phyloP scores from a whole-genome alignment of 345 rosid genomes.

The Erysimum cheiranthoides region DNA sequence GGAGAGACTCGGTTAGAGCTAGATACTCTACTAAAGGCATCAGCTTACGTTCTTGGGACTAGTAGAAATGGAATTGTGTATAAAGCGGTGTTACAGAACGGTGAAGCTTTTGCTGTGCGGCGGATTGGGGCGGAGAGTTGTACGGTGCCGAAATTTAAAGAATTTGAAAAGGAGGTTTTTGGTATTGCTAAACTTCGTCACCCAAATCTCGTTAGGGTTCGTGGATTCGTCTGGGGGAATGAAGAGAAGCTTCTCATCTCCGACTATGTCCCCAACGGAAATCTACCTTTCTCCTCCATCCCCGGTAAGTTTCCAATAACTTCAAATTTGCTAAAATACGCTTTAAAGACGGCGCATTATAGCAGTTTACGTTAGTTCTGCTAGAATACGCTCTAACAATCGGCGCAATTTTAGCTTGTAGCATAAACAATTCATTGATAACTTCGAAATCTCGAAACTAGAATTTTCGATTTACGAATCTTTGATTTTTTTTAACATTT shows the following conservation, averaged over 20 bases:
- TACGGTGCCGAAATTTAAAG: constrained; percentile 52
- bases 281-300: constrained; percentile 54
- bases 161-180: constrained; percentile 69
- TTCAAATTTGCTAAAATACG: background rate
- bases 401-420: too few relatives aligned
- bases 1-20: constrained; percentile 71
- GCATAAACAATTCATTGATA: background rate
- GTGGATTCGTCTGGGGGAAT: constrained; percentile 85
- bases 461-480: background rate
- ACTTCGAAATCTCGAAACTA: background rate
- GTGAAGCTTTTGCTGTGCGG: constrained; percentile 74
- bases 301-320: constrained; percentile 53
- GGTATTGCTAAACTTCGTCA: constrained; percentile 65
- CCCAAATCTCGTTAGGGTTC: constrained; percentile 69
- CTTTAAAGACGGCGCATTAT: background rate
- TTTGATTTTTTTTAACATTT: background rate
- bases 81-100: constrained; percentile 80
- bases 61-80: constrained; percentile 68
- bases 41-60: constrained; percentile 79
- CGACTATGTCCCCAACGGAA: constrained; percentile 77
- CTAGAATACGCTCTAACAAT: background rate
- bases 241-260: constrained; percentile 88
- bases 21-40: constrained; percentile 77
- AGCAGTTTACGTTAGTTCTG: background rate
- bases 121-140: constrained; percentile 75